These are phyloP conservation scores for Avena atlantica DNA, from an alignment of 176 grass and related monocot genomes.

Conservation along the genomic window DNA sequence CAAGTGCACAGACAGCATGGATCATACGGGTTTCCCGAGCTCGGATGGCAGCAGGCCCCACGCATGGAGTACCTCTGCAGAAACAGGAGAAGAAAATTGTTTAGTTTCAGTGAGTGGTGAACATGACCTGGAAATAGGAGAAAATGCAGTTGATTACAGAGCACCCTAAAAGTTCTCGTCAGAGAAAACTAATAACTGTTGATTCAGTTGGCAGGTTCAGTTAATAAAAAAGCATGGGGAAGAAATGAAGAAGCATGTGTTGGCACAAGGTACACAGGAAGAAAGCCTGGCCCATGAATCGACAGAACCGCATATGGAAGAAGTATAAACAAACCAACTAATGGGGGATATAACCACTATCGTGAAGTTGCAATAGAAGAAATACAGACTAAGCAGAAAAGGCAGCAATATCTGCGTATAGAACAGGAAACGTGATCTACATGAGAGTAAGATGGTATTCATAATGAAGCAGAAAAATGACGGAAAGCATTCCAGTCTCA, in stretches of 20 bases:
- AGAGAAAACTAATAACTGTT: too few relatives aligned
- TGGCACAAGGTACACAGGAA: not conserved
- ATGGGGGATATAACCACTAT: not conserved
- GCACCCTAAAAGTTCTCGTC: too few relatives aligned
- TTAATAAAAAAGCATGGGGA: constrained; percentile 4
- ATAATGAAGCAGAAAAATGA: not conserved
- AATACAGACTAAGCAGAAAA: constrained; percentile 6
- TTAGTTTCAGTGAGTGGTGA: not conserved
- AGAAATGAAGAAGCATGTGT: not conserved
- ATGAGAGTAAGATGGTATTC: not conserved
- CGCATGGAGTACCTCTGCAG: constrained; percentile 34
- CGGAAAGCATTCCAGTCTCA: not conserved
- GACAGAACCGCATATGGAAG: not conserved
- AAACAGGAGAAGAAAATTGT: not conserved
- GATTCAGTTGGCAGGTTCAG: not conserved
- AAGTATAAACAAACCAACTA: constrained; percentile 11
- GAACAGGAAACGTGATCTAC: not conserved
- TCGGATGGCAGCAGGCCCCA: constrained; percentile 44
- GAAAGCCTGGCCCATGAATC: not conserved
- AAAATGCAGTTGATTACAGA: not conserved
- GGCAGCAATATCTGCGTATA: not conserved
- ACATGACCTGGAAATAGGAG: not conserved
- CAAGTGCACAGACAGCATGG: not conserved
- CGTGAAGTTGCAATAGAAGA: not conserved
- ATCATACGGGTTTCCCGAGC: constrained; percentile 30